Evolutionary conservation across 768 basidiomycete genomes (phyloP), one percentile per base, ranked within the genome.

Genomic region (Chalciporus pseudorubinellus): DNA sequence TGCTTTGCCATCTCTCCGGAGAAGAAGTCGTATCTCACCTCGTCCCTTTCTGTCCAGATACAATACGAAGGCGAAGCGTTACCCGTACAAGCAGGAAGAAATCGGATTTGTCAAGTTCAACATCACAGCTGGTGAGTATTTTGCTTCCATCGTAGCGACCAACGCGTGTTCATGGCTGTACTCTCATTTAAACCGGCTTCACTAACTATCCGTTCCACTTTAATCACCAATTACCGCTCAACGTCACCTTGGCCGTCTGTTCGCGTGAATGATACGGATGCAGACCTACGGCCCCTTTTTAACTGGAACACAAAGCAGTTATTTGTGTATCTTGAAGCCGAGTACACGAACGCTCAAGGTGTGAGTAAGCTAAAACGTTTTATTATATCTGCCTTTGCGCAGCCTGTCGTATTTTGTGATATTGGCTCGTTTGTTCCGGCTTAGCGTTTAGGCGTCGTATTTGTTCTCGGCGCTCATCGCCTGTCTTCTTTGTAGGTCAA

Each of bases 231-330:
- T 64, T 52, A 54, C 56, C 56, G 51, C 39, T 47, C 50, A 24
- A 55, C 49, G 21, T 22, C 36, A 38, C 48, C 19, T 44, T 48
- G 44, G 26, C 24, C 50, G 11, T 43, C n/a, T 36, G 12, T 26
- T 48, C 42, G 39, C 43, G 39, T 45, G 47, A 21, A 43, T 46
- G 48, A 40, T 22, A 21, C 24, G 33, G 47, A 31, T 20, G 42
- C 56, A 93, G 93, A 95, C 70, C 74, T 95, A 5, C 74, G 80
- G 9, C 82, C 93, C 12, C 75, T 95, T 26, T 95, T 94, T 72
- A 74, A 94, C 70, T 95, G 92, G 92, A 95, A 95, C 69, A 95
- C 93, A n/a, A 95, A 95, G 70, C 93, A 95, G 64, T 64, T 95
- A 11, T 95, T 95, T 67, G 67, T 95, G 12, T 93, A 90, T 62